A percentile compares a stretch with the other conserved stretches of the same genome.
These are phyloP conservation scores for Hypoxylon sp. DNA, from an alignment of 2,329 filamentous ascomycete species.

Conservation along the genomic window DNA sequence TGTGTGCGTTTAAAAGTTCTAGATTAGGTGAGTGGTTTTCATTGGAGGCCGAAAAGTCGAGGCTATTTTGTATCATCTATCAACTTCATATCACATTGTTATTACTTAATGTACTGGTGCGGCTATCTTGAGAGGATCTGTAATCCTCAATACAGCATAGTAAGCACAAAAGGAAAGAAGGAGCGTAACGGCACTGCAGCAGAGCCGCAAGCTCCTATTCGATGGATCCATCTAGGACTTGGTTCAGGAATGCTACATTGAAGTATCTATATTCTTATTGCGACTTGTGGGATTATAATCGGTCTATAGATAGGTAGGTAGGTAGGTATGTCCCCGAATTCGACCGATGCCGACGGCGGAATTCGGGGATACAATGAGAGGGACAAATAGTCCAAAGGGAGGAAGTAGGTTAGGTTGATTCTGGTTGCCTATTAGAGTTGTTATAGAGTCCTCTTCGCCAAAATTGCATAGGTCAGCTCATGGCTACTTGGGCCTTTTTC, in stretches of 20 bases:
- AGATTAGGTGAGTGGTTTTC: background rate
- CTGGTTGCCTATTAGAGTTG: background rate
- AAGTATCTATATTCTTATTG: too few species aligned
- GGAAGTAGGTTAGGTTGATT: background rate
- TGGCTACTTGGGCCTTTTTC: background rate
- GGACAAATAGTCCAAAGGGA: background rate
- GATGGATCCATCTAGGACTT: too few species aligned
- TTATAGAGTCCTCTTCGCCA: background rate
- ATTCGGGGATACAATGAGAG: background rate
- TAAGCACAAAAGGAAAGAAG: background rate
- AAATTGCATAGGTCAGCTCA: background rate
- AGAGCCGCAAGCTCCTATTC: too few species aligned
- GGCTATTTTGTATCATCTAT: background rate
- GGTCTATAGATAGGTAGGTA: too few species aligned
- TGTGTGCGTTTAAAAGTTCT: background rate
- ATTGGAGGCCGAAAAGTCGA: too few species aligned
- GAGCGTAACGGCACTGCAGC: too few species aligned
- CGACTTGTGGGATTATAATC: too few species aligned
- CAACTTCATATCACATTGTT: background rate
- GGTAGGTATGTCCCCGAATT: background rate
- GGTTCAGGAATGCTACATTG: too few species aligned
- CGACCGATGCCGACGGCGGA: background rate
- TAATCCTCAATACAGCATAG: background rate
- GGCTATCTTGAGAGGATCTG: constrained; percentile 6
- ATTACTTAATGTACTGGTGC: background rate